These are phyloP conservation scores for Aspergillus coremiiformis DNA, from an alignment of 495 filamentous ascomycete genomes.

Conservation along the genomic window DNA sequence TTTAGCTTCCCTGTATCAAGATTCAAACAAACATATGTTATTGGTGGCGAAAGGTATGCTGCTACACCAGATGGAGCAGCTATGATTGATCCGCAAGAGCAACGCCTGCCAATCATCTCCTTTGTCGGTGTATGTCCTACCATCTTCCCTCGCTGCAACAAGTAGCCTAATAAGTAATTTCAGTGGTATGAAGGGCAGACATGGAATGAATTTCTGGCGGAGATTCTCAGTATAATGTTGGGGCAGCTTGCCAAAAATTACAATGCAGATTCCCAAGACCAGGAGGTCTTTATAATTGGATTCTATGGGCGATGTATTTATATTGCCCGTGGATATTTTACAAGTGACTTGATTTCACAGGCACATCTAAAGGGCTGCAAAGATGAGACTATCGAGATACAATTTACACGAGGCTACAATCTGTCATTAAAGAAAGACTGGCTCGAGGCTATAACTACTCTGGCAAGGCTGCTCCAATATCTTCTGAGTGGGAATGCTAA, in stretches of 20 bases:
- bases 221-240: conserved; percentile 7
- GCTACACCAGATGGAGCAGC: background rate
- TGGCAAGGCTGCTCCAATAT: background rate
- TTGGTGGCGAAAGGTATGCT: background rate
- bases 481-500: background rate
- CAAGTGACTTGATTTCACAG: conserved; percentile 1
- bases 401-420: background rate
- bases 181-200: conserved; percentile 5
- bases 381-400: conserved; percentile 1
- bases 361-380: background rate
- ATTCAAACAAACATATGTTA: conserved; percentile 3
- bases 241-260: conserved; percentile 2
- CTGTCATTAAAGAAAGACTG: background rate
- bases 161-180: background rate
- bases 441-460: background rate
- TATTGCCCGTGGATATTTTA: conserved; percentile 2
- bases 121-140: conserved; percentile 1
- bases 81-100: background rate
- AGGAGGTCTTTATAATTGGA: conserved; percentile 5
- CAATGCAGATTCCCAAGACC: background rate
- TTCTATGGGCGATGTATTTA: conserved; percentile 2
- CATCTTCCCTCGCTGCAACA: background rate
- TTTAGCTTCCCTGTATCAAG: background rate
- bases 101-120: background rate
- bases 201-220: conserved; percentile 1